Evolutionary conservation across 176 grass and related monocot species (phyloP).

Genomic region (Aegilops speltoides): DNA sequence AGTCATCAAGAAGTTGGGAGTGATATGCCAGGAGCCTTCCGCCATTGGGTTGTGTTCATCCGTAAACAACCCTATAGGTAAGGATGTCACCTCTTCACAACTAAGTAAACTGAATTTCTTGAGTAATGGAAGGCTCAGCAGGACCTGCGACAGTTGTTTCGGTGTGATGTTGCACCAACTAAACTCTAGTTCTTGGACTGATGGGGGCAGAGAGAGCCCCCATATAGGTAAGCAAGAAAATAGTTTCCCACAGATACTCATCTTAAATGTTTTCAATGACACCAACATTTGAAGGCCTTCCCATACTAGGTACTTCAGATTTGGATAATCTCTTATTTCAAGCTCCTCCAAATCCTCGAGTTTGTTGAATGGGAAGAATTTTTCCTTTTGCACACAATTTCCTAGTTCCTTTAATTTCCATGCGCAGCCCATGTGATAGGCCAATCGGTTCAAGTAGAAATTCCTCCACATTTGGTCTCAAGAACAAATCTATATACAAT

Average conservation of each 20-base stretch:
- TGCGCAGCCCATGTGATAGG: neutral
- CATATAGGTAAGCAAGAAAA: neutral
- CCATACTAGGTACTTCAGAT: neutral
- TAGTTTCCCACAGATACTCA: neutral
- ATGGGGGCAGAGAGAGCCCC: neutral
- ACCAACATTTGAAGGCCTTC: neutral
- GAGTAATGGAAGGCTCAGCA: neutral
- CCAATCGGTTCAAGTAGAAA: neutral
- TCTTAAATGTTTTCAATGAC: neutral
- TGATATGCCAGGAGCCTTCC: neutral
- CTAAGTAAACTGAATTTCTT: neutral
- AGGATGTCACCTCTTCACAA: neutral
- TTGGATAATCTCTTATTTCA: neutral
- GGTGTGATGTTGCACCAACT: neutral
- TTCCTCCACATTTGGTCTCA: neutral
- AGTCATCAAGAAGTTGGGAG: neutral
- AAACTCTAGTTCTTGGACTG: slow-evolving; percentile 7
- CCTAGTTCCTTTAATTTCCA: neutral
- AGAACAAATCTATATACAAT: neutral
- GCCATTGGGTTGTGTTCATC: neutral
- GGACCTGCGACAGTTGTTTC: slow-evolving; percentile 11
- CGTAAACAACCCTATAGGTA: neutral
- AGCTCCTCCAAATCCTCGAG: neutral
- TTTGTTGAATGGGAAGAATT: neutral
- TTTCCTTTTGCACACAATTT: neutral